Conservation (phyloP, 1,284 basidiomycete species). For the Fomitiporia mediterranea region DNA sequence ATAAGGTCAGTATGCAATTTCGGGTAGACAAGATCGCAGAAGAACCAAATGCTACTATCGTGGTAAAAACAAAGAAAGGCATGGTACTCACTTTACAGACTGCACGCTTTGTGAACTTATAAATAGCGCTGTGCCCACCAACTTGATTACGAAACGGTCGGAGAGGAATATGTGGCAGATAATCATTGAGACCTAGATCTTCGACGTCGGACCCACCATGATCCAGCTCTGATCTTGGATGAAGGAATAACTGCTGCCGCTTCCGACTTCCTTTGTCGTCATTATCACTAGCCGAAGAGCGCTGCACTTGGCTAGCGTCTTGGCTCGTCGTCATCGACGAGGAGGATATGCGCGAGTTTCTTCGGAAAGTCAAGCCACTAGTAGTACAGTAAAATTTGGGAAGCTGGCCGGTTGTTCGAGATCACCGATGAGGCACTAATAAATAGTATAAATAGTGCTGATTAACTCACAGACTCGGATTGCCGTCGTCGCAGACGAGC, state of each 20-base stretch:
- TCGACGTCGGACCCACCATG: conserved; percentile 9
- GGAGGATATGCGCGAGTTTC: not conserved
- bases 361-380: not conserved
- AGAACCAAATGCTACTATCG: too few relatives aligned
- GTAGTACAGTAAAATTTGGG: not conserved
- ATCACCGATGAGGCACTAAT: too few relatives aligned
- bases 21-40: conserved; percentile 16
- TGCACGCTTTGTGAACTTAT: conserved; percentile 96
- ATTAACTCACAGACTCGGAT: too few relatives aligned
- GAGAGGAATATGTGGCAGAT: conserved; percentile 86
- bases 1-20: not conserved
- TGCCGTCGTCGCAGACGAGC: not conserved
- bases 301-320: conserved; percentile 8
- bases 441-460: too few relatives aligned
- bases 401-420: too few relatives aligned
- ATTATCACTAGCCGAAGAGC: conserved; percentile 26
- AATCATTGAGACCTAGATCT: conserved; percentile 40
- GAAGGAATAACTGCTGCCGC: not conserved
- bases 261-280: conserved; percentile 5
- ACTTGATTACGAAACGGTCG: conserved; percentile 98
- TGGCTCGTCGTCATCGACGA: conserved; percentile 11
- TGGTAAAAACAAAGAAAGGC: conserved; percentile 22
- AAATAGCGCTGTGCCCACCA: conserved; percentile 95
- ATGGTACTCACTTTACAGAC: conserved; percentile 86
- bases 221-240: conserved; percentile 2